Evolutionary conservation across 164 flowering plant species (phyloP), one percentile per base, ranked within the genome.

Genomic region (Kingdonia uniflora): DNA sequence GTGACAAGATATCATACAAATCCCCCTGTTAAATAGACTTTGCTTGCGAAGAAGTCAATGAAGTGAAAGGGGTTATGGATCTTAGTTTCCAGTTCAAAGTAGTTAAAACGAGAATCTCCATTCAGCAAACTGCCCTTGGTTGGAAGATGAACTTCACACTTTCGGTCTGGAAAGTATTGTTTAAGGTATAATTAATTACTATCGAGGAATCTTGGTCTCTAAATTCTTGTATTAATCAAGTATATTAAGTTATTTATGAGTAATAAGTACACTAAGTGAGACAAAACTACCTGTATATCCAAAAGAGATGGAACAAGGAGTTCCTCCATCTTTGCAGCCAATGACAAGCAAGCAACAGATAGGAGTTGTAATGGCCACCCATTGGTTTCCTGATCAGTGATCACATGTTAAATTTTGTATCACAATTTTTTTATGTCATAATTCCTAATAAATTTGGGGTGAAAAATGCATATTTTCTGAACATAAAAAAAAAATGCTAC

Each of bases 251-350:
- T 41, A 2, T 14, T 14, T 41, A 3, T 14, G n/a, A 41, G 44
- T 14, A 4, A 11, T 41, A 14, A 16, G 17, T 41, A 41, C 16
- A 16, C 40, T 7, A 37, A 14, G 44, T 14, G n/a, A 14, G 44
- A 41, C 17, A 41, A 41, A 41, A 41, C 4, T 41, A 69, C 44
- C 53, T 86, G 95, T 19, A 86, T 65, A 52, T 83, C 82, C 29
- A 79, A 21, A 0, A 81, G 69, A 14, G 62, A 33, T 0, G 90
- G 88, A 15, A 78, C 84, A n/a, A n/a, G n/a, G 1, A 69, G 57
- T 53, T 86, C 95, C 68, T 83, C 90, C 84, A 86, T 76, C 65
- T 86, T 86, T 16, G 86, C 91, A 7, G 95, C 95, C 20, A 86
- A 42, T 6, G 87, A 79, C 47, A 85, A 47, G 35, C 95, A 82